phyloP scores from a whole-genome alignment of 345 rosid genomes.

The Kandelia obovata region DNA sequence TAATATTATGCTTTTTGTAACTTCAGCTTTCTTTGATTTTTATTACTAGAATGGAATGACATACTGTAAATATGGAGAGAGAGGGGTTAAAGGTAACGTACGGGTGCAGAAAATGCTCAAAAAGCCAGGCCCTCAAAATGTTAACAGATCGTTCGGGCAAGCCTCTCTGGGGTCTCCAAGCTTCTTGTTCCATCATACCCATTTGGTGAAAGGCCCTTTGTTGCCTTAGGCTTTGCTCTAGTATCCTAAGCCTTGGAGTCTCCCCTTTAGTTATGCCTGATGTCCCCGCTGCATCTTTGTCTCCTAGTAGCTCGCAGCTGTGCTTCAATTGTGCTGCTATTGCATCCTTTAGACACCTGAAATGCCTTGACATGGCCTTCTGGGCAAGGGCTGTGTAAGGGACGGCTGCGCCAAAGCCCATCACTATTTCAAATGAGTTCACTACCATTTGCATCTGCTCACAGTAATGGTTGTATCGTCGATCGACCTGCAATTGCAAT shows the following conservation, averaged over 20 bases:
- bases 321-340: conserved; percentile 63
- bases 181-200: conserved; percentile 98
- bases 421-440: conserved; percentile 87
- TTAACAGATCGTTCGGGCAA: conserved; percentile 95
- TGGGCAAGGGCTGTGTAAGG: conserved; percentile 94
- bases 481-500: conserved; percentile 61
- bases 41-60: neutral
- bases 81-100: conserved; percentile 39
- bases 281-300: conserved; percentile 62
- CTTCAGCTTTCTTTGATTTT: neutral
- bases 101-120: conserved; percentile 99
- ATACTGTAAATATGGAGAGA: neutral
- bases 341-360: conserved; percentile 86
- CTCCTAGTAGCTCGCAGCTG: conserved; percentile 76
- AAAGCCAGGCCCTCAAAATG: conserved; percentile 94
- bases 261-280: conserved; percentile 89
- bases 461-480: conserved; percentile 87
- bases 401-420: conserved; percentile 87
- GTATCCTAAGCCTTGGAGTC: conserved; percentile 74
- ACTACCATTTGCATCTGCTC: conserved; percentile 98
- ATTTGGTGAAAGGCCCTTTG: conserved; percentile 88
- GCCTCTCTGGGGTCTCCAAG: conserved; percentile 97
- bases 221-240: conserved; percentile 87
- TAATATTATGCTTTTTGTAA: neutral
- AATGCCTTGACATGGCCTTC: conserved; percentile 98